phyloP scores from a whole-genome alignment of 1,139 yeast species.

The Candida sp. region DNA sequence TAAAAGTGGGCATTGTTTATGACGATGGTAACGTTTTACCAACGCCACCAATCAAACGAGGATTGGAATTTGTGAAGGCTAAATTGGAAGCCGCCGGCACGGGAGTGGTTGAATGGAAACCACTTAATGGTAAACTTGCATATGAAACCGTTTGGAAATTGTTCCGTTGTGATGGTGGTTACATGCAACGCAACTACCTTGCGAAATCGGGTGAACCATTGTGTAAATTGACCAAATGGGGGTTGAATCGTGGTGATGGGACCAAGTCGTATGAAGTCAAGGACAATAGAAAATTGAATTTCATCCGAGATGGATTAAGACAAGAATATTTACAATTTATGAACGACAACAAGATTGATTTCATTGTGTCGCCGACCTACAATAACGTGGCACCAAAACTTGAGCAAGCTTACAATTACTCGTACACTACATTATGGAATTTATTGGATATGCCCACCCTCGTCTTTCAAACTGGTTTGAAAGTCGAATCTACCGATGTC shows the following conservation, averaged over 20 bases:
- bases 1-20: conserved; percentile 37
- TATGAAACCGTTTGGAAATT: conserved; percentile 47
- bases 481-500: conserved; percentile 45
- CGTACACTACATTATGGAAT: conserved; percentile 69
- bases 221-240: conserved; percentile 56
- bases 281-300: conserved; percentile 48
- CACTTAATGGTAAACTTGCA: conserved; percentile 49
- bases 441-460: conserved; percentile 62
- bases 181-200: conserved; percentile 47
- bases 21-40: conserved; percentile 36
- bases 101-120: conserved; percentile 42
- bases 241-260: conserved; percentile 57
- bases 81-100: conserved; percentile 30
- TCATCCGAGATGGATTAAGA: conserved; percentile 51
- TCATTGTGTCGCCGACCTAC: conserved; percentile 65
- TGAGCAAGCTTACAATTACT: conserved; percentile 68
- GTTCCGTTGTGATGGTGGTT: conserved; percentile 62
- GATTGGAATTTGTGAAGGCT: conserved; percentile 20
- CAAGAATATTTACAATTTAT: conserved; percentile 51
- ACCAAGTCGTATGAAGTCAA: conserved; percentile 35
- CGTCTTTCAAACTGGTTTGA: conserved; percentile 58
- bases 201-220: conserved; percentile 67
- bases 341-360: conserved; percentile 57
- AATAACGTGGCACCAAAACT: conserved; percentile 72
- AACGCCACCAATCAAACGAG: conserved; percentile 57